Base-by-base conservation (phyloP, 352 stramenopile species). In the Phytophthora citricola region DNA sequence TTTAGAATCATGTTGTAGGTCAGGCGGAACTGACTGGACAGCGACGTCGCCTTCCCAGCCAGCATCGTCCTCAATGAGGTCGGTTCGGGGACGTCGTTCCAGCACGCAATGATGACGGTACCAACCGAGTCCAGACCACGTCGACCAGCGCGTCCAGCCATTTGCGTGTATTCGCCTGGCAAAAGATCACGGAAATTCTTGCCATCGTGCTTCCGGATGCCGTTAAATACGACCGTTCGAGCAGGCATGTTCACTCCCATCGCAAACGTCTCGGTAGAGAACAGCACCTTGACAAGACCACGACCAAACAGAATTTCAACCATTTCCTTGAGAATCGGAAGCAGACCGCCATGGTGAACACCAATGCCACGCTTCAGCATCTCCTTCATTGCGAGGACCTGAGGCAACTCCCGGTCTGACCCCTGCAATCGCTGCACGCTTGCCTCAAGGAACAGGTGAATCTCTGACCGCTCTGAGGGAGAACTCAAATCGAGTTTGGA, bases 231-330 rank as follows among this genome's bases (percentile, higher is more conserved):
- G 12, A 99, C 97, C 2, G 86, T 95, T 26, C 95, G 85, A 7
- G 98, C 97, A 20, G 98, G 98, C 97, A 99, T 99, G 72, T 99
- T 99, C 4, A 99, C 95, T 65, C 98, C 98, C 90, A 99, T 98
- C 2, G 98, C 98, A 77, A 99, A 99, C 3, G 98, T 99, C 70
- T 99, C 98, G 2, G 98, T 99, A 4, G 97, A 98, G 70, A 99
- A 99, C 1, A 99, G 78, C 49, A 98, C 88, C 70, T 99, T 99
- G 46, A 99, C 95, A 14, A 99, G 82, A 9, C 97, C 96, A 22
- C 94, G 79, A 34, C 88, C 93, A 80, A 99, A 99, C 32, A 99
- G 82, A 43, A 99, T 99, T 75, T 99, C 97, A n/a, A 99, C 97
- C 78, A 99, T 98, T 71, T 99, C 98, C 75, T 99, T 99, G 49